A percentile compares a stretch with the other conserved stretches of the same genome.
Evolutionary conservation across 352 stramenopile species (phyloP).

Genomic region (Pythium catenulatum): DNA sequence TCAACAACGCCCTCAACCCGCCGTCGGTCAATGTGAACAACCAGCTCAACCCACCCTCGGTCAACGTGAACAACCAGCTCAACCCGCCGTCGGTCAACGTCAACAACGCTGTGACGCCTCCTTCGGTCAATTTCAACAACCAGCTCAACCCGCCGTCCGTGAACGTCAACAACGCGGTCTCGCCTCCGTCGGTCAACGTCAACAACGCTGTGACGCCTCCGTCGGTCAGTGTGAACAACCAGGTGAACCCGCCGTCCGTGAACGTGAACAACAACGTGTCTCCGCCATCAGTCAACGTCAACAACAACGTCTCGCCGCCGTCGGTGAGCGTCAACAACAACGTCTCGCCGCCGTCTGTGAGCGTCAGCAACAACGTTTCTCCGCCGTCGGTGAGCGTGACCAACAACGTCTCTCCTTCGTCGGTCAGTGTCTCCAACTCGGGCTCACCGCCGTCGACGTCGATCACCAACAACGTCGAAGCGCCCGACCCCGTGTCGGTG

Average conservation of each 20-base stretch:
- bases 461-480: not conserved
- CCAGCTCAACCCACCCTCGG: not conserved
- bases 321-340: not conserved
- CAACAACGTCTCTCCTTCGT: not conserved
- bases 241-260: not conserved
- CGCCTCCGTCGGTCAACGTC: not conserved
- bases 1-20: not conserved
- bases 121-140: not conserved
- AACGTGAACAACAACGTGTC: not conserved
- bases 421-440: not conserved
- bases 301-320: not conserved
- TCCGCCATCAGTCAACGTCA: not conserved
- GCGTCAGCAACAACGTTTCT: not conserved
- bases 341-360: not conserved
- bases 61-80: not conserved
- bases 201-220: not conserved
- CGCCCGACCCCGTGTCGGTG: too few relatives aligned
- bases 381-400: not conserved
- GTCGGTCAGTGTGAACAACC: not conserved
- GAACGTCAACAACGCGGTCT: not conserved
- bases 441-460: not conserved
- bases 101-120: not conserved
- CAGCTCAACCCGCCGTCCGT: not conserved
- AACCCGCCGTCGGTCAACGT: not conserved
- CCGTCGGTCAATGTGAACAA: not conserved